These are phyloP conservation scores for Metarhizium rileyi DNA, from an alignment of 2,329 filamentous ascomycete species.

Conservation along the genomic window DNA sequence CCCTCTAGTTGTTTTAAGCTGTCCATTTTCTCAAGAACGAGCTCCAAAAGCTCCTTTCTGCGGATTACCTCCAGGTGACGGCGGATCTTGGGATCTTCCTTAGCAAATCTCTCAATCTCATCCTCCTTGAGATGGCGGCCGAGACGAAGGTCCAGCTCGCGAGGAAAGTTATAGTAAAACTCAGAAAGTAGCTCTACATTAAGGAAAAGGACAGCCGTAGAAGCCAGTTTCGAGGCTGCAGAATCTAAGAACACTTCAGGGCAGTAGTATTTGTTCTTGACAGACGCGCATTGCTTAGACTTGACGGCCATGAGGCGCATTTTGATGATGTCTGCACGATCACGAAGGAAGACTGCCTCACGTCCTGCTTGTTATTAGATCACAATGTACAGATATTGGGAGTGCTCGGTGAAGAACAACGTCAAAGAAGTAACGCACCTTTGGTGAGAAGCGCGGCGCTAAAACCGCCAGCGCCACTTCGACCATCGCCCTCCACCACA, in stretches of 20 bases:
- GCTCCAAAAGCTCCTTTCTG: constrained; percentile 83
- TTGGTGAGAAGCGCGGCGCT: constrained; percentile 74
- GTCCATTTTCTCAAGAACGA: constrained; percentile 94
- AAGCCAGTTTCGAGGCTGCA: constrained; percentile 86
- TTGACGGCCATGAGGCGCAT: constrained; percentile 83
- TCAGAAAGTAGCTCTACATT: constrained; percentile 95
- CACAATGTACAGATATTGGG: neutral
- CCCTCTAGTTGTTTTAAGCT: constrained; percentile 76
- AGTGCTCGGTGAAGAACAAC: neutral
- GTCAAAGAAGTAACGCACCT: constrained; percentile 43
- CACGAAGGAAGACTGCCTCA: constrained; percentile 87
- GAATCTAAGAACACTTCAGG: constrained; percentile 97
- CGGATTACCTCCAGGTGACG: constrained; percentile 86
- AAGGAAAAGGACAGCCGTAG: constrained; percentile 90
- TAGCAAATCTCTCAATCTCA: constrained; percentile 82
- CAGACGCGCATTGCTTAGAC: constrained; percentile 75
- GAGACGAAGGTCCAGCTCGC: constrained; percentile 79
- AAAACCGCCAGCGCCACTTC: constrained; percentile 85
- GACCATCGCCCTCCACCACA: constrained; percentile 70
- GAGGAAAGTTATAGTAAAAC: constrained; percentile 95
- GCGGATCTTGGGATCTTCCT: constrained; percentile 84
- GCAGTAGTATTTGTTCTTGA: constrained; percentile 91
- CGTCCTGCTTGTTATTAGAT: constrained; percentile 49
- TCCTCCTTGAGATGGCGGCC: constrained; percentile 68
- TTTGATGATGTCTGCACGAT: constrained; percentile 80